phyloP scores from a whole-genome alignment of 805 yeast species.

The Myxozyma melibiosi region DNA sequence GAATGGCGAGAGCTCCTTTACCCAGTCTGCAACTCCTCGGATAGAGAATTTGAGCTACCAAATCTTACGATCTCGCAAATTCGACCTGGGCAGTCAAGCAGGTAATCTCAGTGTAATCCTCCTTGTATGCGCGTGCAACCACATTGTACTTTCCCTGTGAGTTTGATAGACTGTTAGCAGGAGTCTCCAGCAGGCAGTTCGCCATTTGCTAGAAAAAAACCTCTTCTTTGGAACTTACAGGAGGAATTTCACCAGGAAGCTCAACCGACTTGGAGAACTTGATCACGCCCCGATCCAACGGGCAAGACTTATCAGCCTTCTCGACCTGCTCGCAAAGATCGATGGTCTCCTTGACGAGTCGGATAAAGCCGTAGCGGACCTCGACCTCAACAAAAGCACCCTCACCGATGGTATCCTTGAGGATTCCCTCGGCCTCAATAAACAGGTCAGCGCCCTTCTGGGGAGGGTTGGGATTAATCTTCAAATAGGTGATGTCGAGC shows the following conservation, averaged over 20 bases:
- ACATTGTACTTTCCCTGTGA: constrained; percentile 70
- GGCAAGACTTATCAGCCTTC: constrained; percentile 84
- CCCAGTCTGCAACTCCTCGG: too few species aligned
- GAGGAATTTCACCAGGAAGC: constrained; percentile 90
- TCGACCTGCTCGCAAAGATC: constrained; percentile 88
- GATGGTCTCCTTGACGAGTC: constrained; percentile 82
- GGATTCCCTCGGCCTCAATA: constrained; percentile 69
- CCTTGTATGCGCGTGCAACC: constrained; percentile 85
- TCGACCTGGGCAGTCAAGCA: constrained; percentile 61
- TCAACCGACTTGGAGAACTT: constrained; percentile 70
- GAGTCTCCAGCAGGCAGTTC: too few species aligned
- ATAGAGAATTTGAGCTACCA: too few species aligned
- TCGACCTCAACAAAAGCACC: constrained; percentile 96
- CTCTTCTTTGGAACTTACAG: constrained; percentile 59
- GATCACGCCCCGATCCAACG: constrained; percentile 70
- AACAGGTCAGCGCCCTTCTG: constrained; percentile 80
- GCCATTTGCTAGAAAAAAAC: too few species aligned
- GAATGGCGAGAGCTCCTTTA: too few species aligned
- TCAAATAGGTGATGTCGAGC: constrained; percentile 60
- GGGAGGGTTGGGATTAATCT: constrained; percentile 85
- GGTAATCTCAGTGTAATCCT: constrained; percentile 76
- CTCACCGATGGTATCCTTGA: constrained; percentile 60
- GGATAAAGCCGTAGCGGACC: constrained; percentile 89
- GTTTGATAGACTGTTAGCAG: too few species aligned
- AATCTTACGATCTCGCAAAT: constrained; percentile 37